Base-by-base conservation (phyloP, 768 basidiomycete species). In the Obba rivulosa region DNA sequence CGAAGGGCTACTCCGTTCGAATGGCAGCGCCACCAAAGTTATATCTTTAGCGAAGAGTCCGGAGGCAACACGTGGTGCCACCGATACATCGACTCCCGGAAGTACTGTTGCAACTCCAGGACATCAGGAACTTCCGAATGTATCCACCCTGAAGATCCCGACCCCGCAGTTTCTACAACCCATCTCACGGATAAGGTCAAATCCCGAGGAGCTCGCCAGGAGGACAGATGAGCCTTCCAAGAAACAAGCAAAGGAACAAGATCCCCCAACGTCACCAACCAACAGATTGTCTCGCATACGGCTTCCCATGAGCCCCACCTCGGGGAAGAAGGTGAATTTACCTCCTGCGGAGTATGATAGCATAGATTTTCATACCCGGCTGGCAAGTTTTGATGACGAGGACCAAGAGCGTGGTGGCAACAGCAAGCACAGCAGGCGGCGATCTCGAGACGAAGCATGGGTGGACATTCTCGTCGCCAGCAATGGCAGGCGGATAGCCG, bases 301-400 rank as follows among this genome's bases (percentile, higher is more conserved):
- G 35, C 66, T 86, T 44, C 76, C 79, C 28, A 74, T 77, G 47
- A 82, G 76, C 60, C 78, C 83, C 36, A 73, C 73, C 48, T 66
- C 66, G 47, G 52, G 73, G 46, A 68, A 76, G 56, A 75, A 77
- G 46, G 67, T 69, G 34, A 74, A 73, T 36, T 69, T 81, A 58
- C 63, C 72, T 13, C 86, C 87, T 25, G 78, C 87, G n/a, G 84
- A 89, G 65, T 87, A 87, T 63, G 83, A 87, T 45, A 79, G 76
- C 31, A 79, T 92, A 42, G 88, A 92, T 46, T 92, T 92, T 68
- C 83, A 88, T 69, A 89, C 87, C 25, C 75, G 88, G 50, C 69
- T 89, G 59, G 81, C 86, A 36, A 83, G 80, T 58, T 82, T 73
- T 23, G 74, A 71, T 47, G 74, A 76, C 18, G 73, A 76, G 54